Conservation (phyloP, 2,329 filamentous ascomycete genomes). For the Fusarium oligoseptatum region DNA sequence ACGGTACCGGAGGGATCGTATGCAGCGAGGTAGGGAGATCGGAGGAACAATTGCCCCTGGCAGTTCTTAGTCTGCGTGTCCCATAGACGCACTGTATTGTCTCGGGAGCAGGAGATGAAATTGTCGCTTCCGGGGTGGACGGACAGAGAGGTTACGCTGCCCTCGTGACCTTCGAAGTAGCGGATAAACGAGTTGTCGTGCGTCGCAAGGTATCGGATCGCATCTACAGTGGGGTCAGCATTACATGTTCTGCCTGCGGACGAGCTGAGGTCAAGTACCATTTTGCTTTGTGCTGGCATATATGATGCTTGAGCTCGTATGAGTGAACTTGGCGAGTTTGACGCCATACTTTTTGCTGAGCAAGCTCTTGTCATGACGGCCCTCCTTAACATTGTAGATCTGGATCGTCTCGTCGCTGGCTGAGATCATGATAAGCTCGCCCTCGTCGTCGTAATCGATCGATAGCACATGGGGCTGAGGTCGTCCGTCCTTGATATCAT, state of each 20-base stretch:
- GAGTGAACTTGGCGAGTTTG: slow-evolving; percentile 93
- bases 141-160: slow-evolving; percentile 83
- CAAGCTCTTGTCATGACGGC: slow-evolving; percentile 87
- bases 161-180: slow-evolving; percentile 94
- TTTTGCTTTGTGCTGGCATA: slow-evolving; percentile 98
- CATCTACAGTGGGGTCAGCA: slow-evolving; percentile 66
- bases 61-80: slow-evolving; percentile 84
- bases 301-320: slow-evolving; percentile 89
- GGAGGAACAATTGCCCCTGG: slow-evolving; percentile 83
- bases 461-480: slow-evolving; percentile 80
- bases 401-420: slow-evolving; percentile 96
- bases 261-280: slow-evolving; percentile 61
- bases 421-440: slow-evolving; percentile 90
- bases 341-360: slow-evolving; percentile 98
- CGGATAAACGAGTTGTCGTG: slow-evolving; percentile 97
- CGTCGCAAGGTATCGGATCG: slow-evolving; percentile 86
- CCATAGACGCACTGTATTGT: slow-evolving; percentile 94
- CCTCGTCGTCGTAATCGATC: slow-evolving; percentile 95
- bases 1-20: slow-evolving; percentile 94
- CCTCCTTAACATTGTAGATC: slow-evolving; percentile 93
- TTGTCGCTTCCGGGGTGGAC: slow-evolving; percentile 89
- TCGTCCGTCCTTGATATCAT: slow-evolving; percentile 66
- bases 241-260: neutral
- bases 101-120: slow-evolving; percentile 91
- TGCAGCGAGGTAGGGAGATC: slow-evolving; percentile 84